Conservation (phyloP, 169 alveolate species). For the Toxoplasma gondii region DNA sequence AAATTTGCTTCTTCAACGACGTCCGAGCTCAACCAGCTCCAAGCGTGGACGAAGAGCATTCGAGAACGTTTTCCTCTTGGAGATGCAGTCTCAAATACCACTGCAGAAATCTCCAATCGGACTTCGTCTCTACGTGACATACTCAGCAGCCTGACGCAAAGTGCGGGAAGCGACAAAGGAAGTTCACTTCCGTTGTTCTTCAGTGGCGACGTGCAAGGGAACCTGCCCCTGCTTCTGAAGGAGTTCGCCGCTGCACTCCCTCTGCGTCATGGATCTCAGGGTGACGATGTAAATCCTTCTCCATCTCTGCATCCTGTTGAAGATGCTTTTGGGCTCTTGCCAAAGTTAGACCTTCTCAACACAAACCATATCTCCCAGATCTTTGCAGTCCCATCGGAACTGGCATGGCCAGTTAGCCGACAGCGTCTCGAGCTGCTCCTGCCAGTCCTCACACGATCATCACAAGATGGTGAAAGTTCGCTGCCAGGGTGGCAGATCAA, state of each 20-base stretch:
- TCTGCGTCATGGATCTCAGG: not conserved
- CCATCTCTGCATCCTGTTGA: not conserved
- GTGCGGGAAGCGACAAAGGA: not conserved
- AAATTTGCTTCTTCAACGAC: slow-evolving; percentile 3
- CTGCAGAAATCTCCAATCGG: not conserved
- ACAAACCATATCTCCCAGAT: not conserved
- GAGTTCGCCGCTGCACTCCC: slow-evolving; percentile 20
- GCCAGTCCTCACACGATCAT: not conserved
- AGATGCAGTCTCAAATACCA: not conserved
- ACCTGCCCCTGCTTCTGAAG: not conserved
- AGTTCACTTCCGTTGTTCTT: not conserved
- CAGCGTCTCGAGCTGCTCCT: slow-evolving; percentile 17
- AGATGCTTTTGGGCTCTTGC: not conserved
- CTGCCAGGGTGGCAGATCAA: not conserved
- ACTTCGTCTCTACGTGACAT: not conserved
- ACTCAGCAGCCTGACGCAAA: not conserved
- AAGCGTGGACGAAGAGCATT: not conserved
- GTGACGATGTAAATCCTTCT: not conserved
- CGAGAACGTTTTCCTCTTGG: not conserved
- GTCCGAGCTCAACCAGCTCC: slow-evolving; percentile 13
- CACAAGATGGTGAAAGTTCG: not conserved
- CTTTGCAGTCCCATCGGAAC: slow-evolving; percentile 24
- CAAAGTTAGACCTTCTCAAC: not conserved
- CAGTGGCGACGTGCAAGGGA: not conserved
- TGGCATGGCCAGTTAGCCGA: slow-evolving; percentile 18